Evolutionary conservation across 352 stramenopile species (phyloP).

Genomic region (Lagenidium giganteum): DNA sequence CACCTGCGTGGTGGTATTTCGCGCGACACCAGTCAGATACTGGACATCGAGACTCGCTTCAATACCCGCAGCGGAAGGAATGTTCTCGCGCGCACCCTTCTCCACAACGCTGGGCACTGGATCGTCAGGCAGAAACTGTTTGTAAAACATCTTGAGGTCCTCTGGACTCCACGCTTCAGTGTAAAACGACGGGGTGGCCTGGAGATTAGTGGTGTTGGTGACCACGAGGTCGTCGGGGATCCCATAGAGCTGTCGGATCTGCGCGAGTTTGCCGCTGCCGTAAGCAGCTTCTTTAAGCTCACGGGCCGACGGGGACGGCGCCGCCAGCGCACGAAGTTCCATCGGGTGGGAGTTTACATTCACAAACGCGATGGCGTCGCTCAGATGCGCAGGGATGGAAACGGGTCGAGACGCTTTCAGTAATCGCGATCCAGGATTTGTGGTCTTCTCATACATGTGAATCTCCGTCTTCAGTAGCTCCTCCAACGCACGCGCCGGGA

Average conservation of each 20-base stretch:
- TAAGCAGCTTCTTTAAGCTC: not conserved
- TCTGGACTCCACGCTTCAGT: slow-evolving; percentile 47
- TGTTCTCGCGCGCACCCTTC: slow-evolving; percentile 47
- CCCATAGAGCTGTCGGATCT: slow-evolving; percentile 52
- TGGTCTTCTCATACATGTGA: slow-evolving; percentile 27
- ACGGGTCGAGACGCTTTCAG: slow-evolving; percentile 31
- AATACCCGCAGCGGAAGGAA: slow-evolving; percentile 26
- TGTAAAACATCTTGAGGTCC: slow-evolving; percentile 58
- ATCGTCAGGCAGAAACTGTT: slow-evolving; percentile 41
- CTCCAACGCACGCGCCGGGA: slow-evolving; percentile 44
- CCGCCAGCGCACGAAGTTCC: slow-evolving; percentile 34
- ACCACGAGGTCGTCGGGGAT: slow-evolving; percentile 65
- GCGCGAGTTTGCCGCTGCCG: slow-evolving; percentile 23
- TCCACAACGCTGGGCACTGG: slow-evolving; percentile 42
- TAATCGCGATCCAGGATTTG: slow-evolving; percentile 20
- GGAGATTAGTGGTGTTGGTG: slow-evolving; percentile 55
- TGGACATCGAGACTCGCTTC: slow-evolving; percentile 89
- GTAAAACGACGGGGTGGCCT: slow-evolving; percentile 78
- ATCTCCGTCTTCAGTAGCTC: slow-evolving; percentile 44
- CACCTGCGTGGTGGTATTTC: slow-evolving; percentile 73
- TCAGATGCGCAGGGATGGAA: slow-evolving; percentile 31
- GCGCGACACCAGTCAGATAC: slow-evolving; percentile 83
- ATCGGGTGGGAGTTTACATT: slow-evolving; percentile 69
- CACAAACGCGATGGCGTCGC: slow-evolving; percentile 47
- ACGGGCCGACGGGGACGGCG: slow-evolving; percentile 10